Base-by-base conservation (phyloP, 2,329 filamentous ascomycete species). In the Neonectria sp. region DNA sequence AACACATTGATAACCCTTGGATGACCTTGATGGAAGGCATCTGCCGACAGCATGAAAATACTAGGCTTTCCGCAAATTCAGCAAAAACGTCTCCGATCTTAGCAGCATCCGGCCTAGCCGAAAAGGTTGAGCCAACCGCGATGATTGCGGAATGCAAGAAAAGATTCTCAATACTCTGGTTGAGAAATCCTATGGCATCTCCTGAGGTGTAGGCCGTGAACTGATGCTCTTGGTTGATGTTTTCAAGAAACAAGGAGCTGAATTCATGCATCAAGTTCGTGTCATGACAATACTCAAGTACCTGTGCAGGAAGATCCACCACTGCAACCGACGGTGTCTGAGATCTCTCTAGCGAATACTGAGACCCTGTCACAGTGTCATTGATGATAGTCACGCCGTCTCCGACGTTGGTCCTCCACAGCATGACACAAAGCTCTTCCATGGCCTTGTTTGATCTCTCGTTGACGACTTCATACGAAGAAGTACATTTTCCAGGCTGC, bases 391-490 rank as follows among this genome's bases (percentile, higher is more conserved):
- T 55, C 9, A 37, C 58, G 29, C 58, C 49, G 35, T 48, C 59
- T 11, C 37, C 59, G 3, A 60, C 58, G 6, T 60, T 60, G 3
- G 58, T 60, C 11, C 58, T 45, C 58, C 58, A 60, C 6, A 60
- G 58, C 58, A 60, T 60, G 27, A 61, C 49, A 12, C 49, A 55
- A 24, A 61, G 59, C 49, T 61, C 49, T 24, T 61, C 59, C 49
- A 55, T 60, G 27, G 58, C 58, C 27, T 60, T 46, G 37, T 55
- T 60, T 15, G 49, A 61, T 27, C 59, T 46, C 27, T 61, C 35
- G 4, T 60, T 48, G n/a, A 27, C 46, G 49, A 29, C 57, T 48
- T 48, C 48, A 35, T 48, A 24, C 40, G 15, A 43, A 21, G 40
- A 9, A n/a, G 9, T n/a, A 4, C n/a, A 15, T 8, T n/a, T n/a